phyloP scores from a whole-genome alignment of 768 basidiomycete genomes.

The Naganishia randhawae region DNA sequence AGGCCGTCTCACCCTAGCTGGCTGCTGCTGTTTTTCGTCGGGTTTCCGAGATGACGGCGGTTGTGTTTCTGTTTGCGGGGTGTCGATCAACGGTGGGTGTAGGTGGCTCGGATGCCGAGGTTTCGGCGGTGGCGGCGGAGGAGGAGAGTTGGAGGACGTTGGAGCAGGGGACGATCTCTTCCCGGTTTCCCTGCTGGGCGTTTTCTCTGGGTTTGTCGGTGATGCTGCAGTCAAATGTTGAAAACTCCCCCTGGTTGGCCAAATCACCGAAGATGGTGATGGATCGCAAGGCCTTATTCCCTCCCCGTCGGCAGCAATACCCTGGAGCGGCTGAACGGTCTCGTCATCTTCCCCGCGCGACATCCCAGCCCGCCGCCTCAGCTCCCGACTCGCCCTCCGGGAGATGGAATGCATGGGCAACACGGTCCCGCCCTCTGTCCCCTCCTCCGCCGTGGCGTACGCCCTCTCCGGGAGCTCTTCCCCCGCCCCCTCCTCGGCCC shows the following conservation, averaged over 20 bases:
- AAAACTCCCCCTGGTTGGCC: too few species aligned
- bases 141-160: too few species aligned
- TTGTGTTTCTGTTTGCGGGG: not conserved
- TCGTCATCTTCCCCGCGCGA: not conserved
- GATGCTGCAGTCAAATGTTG: too few species aligned
- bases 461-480: not conserved
- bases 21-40: not conserved
- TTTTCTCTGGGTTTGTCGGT: too few species aligned
- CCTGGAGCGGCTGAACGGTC: not conserved
- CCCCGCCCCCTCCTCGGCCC: not conserved
- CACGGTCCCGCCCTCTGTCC: not conserved
- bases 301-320: not conserved
- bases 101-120: too few species aligned
- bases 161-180: too few species aligned
- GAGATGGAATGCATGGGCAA: slow-evolving; percentile 3
- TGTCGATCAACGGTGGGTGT: too few species aligned
- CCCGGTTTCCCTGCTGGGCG: too few species aligned
- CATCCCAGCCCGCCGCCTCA: not conserved
- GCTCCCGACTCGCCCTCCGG: slow-evolving; percentile 2
- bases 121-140: too few species aligned
- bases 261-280: too few species aligned
- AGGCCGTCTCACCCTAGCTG: not conserved
- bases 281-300: too few species aligned
- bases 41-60: not conserved
- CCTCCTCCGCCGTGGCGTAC: not conserved